These are phyloP conservation scores for Cytospora schulzeri DNA, from an alignment of 2,329 filamentous ascomycete genomes.

Conservation along the genomic window DNA sequence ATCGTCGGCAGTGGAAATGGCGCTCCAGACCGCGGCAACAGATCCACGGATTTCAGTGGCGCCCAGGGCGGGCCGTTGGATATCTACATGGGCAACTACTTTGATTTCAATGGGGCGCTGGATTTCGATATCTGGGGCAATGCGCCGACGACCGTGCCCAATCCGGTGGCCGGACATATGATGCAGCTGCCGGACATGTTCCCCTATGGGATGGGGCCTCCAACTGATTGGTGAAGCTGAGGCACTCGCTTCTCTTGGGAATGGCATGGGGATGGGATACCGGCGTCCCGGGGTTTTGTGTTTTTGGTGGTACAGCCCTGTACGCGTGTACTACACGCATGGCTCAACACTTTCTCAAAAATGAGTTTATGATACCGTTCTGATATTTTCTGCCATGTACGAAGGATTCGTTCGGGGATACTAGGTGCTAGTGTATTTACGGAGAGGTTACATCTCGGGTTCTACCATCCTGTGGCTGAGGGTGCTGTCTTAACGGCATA, in stretches of 20 bases:
- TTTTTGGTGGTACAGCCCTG: constrained; percentile 1
- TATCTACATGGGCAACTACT: constrained; percentile 46
- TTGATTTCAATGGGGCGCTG: constrained; percentile 44
- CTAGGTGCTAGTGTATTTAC: background rate
- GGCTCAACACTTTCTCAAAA: constrained; percentile 8
- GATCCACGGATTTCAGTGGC: constrained; percentile 14
- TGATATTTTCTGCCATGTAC: background rate
- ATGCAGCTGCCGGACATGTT: constrained; percentile 23
- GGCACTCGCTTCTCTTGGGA: background rate
- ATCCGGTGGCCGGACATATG: background rate
- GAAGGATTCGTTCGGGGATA: background rate
- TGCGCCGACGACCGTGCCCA: constrained; percentile 23
- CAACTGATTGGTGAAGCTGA: constrained; percentile 30
- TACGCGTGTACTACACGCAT: too few relatives aligned
- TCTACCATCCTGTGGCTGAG: background rate
- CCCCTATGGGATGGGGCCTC: constrained; percentile 32
- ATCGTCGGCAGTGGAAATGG: background rate
- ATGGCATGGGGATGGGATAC: background rate
- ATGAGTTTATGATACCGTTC: constrained; percentile 1
- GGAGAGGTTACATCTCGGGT: background rate
- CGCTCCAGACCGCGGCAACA: background rate
- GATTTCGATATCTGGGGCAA: constrained; percentile 51
- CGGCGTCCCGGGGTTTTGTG: background rate
- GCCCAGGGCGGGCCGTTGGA: constrained; percentile 40
- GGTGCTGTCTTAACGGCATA: background rate